phyloP scores from a whole-genome alignment of 371 early-diverging fungal species.

The Fennellomyces sp. region DNA sequence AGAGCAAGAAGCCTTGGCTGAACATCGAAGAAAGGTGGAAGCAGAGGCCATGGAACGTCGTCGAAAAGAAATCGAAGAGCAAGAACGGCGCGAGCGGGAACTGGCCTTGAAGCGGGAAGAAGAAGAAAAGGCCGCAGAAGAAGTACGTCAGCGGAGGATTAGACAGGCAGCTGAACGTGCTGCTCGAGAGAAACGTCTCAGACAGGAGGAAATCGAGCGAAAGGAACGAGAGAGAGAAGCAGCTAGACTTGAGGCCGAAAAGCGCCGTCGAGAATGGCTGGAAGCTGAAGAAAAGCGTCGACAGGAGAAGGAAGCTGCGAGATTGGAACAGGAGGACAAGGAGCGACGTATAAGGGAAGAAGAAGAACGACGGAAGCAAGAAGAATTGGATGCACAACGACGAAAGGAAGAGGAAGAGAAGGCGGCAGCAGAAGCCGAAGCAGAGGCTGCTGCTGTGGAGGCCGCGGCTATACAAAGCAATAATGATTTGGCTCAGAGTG shows the following conservation, averaged over 20 bases:
- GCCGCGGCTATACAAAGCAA: neutral
- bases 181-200: constrained; percentile 38
- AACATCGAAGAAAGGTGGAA: constrained; percentile 18
- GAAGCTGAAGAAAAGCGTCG: constrained; percentile 16
- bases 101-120: constrained; percentile 23
- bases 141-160: constrained; percentile 31
- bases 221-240: constrained; percentile 34
- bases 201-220: constrained; percentile 31
- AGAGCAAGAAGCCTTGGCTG: constrained; percentile 21
- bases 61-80: constrained; percentile 28
- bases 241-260: constrained; percentile 28
- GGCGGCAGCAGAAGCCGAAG: neutral
- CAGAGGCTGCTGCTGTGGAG: neutral
- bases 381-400: constrained; percentile 12
- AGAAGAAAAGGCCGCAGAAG: constrained; percentile 33
- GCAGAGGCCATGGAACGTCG: constrained; percentile 26
- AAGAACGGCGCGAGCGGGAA: constrained; percentile 23
- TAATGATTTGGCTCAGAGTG: too few species aligned
- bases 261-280: constrained; percentile 33
- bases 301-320: neutral
- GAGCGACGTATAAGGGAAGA: constrained; percentile 6
- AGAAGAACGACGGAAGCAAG: neutral
- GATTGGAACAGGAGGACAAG: constrained; percentile 2
- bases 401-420: constrained; percentile 10
- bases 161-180: constrained; percentile 45